These are phyloP conservation scores for Naganishia albida DNA, from an alignment of 1,284 basidiomycete species.

Conservation along the genomic window DNA sequence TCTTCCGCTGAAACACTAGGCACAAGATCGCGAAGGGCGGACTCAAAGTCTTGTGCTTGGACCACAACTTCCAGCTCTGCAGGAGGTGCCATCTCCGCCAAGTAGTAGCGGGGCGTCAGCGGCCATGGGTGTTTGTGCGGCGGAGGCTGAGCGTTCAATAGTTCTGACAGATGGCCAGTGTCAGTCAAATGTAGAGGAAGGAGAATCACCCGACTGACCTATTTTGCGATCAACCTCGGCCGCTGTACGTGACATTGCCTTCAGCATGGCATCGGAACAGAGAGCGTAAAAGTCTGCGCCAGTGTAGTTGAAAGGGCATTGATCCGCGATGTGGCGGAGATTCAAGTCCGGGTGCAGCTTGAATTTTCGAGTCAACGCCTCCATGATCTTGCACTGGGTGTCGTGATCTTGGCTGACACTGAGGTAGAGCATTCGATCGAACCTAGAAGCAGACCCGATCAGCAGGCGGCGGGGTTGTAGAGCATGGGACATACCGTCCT, in stretches of 20 bases:
- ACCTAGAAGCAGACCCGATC: slow-evolving; percentile 59
- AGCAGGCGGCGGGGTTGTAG: slow-evolving; percentile 11
- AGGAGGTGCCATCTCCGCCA: slow-evolving; percentile 75
- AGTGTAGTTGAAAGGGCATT: slow-evolving; percentile 89
- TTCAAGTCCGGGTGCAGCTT: slow-evolving; percentile 71
- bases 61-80: slow-evolving; percentile 78
- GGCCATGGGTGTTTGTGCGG: slow-evolving; percentile 67
- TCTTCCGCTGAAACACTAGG: slow-evolving; percentile 88
- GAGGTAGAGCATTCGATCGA: slow-evolving; percentile 96
- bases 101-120: slow-evolving; percentile 87
- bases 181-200: not conserved
- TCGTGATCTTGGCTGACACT: slow-evolving; percentile 86
- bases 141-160: slow-evolving; percentile 49
- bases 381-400: slow-evolving; percentile 82
- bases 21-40: slow-evolving; percentile 72
- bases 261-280: slow-evolving; percentile 93
- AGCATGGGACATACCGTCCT: slow-evolving; percentile 64
- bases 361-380: slow-evolving; percentile 92
- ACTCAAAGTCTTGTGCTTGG: slow-evolving; percentile 70
- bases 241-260: slow-evolving; percentile 89
- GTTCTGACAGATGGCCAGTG: slow-evolving; percentile 21
- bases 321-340: slow-evolving; percentile 67
- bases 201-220: slow-evolving; percentile 53
- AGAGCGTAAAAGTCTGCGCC: slow-evolving; percentile 98
- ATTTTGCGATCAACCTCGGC: slow-evolving; percentile 73